These are phyloP conservation scores for Nyssa sinensis DNA, from an alignment of 148 eudicot species.

Conservation along the genomic window DNA sequence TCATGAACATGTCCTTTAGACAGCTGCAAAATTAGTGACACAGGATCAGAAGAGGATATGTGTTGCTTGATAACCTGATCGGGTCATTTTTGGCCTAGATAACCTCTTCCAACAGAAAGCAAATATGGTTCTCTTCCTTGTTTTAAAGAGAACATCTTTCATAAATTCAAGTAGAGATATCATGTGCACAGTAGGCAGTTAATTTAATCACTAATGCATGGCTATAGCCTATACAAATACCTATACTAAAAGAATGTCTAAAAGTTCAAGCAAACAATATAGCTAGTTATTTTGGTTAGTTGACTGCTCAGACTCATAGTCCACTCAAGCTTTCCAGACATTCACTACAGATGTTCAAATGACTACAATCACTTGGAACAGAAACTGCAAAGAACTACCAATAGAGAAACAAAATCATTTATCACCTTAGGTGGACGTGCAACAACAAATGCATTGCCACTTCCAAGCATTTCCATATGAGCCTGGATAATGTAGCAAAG, in stretches of 20 bases:
- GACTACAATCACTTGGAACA: not conserved
- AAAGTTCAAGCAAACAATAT: not conserved
- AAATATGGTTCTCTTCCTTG: not conserved
- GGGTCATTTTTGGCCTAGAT: not conserved
- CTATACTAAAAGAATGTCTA: not conserved
- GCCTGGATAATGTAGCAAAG: constrained; percentile 75
- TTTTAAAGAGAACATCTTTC: not conserved
- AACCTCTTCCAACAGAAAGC: not conserved
- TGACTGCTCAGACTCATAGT: not conserved
- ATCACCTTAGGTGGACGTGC: constrained; percentile 82
- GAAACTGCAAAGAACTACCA: not conserved
- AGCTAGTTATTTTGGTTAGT: not conserved
- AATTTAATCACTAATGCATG: not conserved
- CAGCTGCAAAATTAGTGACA: not conserved
- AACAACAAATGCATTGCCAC: constrained; percentile 81
- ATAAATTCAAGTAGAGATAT: not conserved
- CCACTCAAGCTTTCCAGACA: not conserved
- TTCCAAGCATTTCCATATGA: constrained; percentile 86
- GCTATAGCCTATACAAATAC: not conserved
- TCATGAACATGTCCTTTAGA: not conserved
- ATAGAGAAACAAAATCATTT: not conserved
- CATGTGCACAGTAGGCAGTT: not conserved
- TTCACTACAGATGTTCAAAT: not conserved
- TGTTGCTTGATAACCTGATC: not conserved
- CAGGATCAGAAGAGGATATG: not conserved